A percentile compares a stretch with the other conserved stretches of the same genome.
Evolutionary conservation across 352 stramenopile species (phyloP).

Genomic region (Blastocystis sp.): DNA sequence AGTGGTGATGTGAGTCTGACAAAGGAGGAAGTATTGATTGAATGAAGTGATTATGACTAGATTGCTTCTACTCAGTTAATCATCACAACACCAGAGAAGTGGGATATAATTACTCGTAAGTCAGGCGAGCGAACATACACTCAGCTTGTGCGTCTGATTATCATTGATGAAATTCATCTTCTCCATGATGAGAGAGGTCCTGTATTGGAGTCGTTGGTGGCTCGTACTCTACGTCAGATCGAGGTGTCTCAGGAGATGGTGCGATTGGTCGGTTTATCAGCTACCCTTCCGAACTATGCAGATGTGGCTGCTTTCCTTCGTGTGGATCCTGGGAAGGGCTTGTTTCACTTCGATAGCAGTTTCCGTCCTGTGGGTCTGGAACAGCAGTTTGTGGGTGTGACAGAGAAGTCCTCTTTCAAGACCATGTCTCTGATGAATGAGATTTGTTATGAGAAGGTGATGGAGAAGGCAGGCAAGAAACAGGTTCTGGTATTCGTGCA

Average conservation of each 20-base stretch:
- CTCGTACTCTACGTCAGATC: conserved; percentile 93
- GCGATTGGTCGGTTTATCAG: conserved; percentile 92
- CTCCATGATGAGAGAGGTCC: conserved; percentile 95
- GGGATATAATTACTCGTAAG: conserved; percentile 99
- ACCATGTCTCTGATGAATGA: conserved; percentile 98
- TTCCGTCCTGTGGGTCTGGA: conserved; percentile 95
- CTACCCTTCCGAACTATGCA: conserved; percentile 97
- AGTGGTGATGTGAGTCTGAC: conserved; percentile 96
- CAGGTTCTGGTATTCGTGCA: conserved; percentile 99
- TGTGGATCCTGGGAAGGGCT: conserved; percentile 90
- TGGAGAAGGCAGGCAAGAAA: conserved; percentile 89
- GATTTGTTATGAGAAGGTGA: conserved; percentile 96
- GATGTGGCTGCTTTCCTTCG: conserved; percentile 96
- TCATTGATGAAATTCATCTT: conserved; percentile 99
- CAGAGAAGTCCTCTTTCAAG: conserved; percentile 97
- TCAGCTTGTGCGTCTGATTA: conserved; percentile 94
- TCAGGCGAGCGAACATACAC: conserved; percentile 94
- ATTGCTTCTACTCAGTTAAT: conserved; percentile 98
- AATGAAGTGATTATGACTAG: conserved; percentile 12
- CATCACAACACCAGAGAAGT: conserved; percentile 99
- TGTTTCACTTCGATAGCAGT: conserved; percentile 99
- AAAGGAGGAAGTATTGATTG: conserved; percentile 78
- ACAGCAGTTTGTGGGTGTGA: conserved; percentile 99
- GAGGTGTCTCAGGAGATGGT: conserved; percentile 93
- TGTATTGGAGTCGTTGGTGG: conserved; percentile 94